These are phyloP conservation scores for Wickerhamomyces chaumierensis DNA, from an alignment of 805 yeast species.

Conservation along the genomic window DNA sequence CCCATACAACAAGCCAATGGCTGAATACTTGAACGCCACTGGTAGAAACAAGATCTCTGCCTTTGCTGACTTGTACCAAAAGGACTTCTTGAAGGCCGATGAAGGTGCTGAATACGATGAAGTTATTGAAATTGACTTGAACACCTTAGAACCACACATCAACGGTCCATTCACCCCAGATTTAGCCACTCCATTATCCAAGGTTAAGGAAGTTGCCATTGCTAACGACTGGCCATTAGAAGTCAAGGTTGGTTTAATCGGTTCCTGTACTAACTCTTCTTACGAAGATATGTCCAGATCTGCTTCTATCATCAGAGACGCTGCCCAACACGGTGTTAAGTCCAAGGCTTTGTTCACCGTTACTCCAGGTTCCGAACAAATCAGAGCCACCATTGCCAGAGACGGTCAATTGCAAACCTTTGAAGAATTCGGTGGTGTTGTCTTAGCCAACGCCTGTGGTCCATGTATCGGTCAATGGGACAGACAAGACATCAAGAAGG, in stretches of 20 bases:
- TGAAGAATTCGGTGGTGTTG: slow-evolving; percentile 86
- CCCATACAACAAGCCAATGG: slow-evolving; percentile 92
- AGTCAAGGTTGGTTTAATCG: slow-evolving; percentile 90
- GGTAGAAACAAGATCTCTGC: slow-evolving; percentile 78
- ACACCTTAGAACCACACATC: slow-evolving; percentile 86
- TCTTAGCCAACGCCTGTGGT: slow-evolving; percentile 96
- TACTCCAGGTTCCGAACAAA: slow-evolving; percentile 97
- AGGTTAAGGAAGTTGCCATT: slow-evolving; percentile 73
- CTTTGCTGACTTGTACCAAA: slow-evolving; percentile 57
- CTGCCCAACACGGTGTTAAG: slow-evolving; percentile 82
- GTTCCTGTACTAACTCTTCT: slow-evolving; percentile 97
- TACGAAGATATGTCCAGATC: slow-evolving; percentile 98
- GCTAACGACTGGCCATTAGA: slow-evolving; percentile 87
- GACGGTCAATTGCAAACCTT: slow-evolving; percentile 88
- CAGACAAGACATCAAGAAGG: slow-evolving; percentile 84
- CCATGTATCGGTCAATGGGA: slow-evolving; percentile 99
- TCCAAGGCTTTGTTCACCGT: slow-evolving; percentile 88
- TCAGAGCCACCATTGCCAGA: slow-evolving; percentile 95
- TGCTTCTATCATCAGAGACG: slow-evolving; percentile 84
- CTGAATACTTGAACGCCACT: slow-evolving; percentile 77
- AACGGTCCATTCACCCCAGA: slow-evolving; percentile 99
- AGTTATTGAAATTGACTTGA: slow-evolving; percentile 80
- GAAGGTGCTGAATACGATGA: slow-evolving; percentile 91
- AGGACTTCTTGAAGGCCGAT: slow-evolving; percentile 72
- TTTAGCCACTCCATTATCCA: slow-evolving; percentile 88